phyloP scores from a whole-genome alignment of 2,329 filamentous ascomycete genomes.

The Alternaria tenuissima region DNA sequence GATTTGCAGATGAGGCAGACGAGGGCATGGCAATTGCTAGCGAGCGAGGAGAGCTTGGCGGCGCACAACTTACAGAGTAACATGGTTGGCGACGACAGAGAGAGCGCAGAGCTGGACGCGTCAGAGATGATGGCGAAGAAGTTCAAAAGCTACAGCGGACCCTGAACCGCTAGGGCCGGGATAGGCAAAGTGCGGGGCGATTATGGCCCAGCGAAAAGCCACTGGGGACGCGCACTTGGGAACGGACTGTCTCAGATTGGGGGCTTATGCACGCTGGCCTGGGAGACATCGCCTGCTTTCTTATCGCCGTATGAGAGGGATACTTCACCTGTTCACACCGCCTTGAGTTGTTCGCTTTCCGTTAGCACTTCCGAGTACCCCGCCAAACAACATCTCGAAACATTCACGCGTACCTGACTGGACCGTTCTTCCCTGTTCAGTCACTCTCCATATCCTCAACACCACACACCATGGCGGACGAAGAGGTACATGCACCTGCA shows the following conservation, averaged over 20 bases:
- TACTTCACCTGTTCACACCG: slow-evolving; percentile 12
- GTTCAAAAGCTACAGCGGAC: slow-evolving; percentile 42
- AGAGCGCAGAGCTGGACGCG: not conserved
- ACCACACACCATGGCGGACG: slow-evolving; percentile 45
- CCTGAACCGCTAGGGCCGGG: slow-evolving; percentile 26
- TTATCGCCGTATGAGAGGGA: slow-evolving; percentile 2
- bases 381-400: slow-evolving; percentile 15
- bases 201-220: slow-evolving; percentile 15
- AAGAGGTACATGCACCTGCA: slow-evolving; percentile 32
- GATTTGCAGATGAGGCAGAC: not conserved
- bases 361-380: slow-evolving; percentile 22
- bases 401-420: slow-evolving; percentile 15
- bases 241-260: slow-evolving; percentile 27
- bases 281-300: not conserved
- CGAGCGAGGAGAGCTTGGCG: not conserved
- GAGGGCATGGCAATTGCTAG: not conserved
- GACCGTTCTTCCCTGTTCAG: slow-evolving; percentile 1
- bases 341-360: slow-evolving; percentile 14
- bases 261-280: slow-evolving; percentile 21
- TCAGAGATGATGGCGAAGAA: slow-evolving; percentile 7
- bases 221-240: slow-evolving; percentile 22
- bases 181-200: slow-evolving; percentile 39
- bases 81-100: slow-evolving; percentile 56
- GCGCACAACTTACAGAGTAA: slow-evolving; percentile 66
- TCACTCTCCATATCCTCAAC: slow-evolving; percentile 5